phyloP scores from a whole-genome alignment of 2,329 filamentous ascomycete genomes.

The Fusarium multiceps region DNA sequence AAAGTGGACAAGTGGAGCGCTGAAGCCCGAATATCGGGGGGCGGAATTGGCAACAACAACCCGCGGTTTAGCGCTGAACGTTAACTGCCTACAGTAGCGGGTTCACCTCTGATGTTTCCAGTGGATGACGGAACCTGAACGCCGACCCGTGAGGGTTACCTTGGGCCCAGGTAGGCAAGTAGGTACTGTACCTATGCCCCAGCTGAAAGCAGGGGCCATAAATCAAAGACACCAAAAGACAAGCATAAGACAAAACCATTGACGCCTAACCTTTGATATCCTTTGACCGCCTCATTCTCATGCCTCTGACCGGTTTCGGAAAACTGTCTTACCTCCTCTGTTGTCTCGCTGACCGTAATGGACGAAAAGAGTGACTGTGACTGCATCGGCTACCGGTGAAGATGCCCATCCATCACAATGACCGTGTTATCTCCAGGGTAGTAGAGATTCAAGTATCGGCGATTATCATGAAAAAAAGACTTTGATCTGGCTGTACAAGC shows the following conservation, averaged over 20 bases:
- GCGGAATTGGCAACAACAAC: background rate
- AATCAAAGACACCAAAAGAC: slow-evolving; percentile 13
- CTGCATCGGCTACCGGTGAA: background rate
- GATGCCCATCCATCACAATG: background rate
- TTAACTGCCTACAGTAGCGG: slow-evolving; percentile 12
- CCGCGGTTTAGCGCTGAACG: slow-evolving; percentile 5
- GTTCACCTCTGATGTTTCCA: slow-evolving; percentile 12
- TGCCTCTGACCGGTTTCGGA: slow-evolving; percentile 30
- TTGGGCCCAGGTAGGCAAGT: background rate
- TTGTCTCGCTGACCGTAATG: slow-evolving; percentile 1
- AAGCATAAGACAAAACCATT: slow-evolving; percentile 3
- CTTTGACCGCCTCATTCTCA: slow-evolving; percentile 28
- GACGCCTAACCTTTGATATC: slow-evolving; percentile 5
- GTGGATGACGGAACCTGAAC: slow-evolving; percentile 17
- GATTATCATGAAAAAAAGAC: background rate
- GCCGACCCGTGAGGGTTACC: slow-evolving; percentile 2
- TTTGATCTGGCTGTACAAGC: background rate
- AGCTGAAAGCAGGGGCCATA: slow-evolving; percentile 32
- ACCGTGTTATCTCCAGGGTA: slow-evolving; percentile 19
- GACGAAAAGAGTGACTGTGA: background rate
- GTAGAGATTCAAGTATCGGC: background rate
- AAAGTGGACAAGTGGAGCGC: slow-evolving; percentile 18
- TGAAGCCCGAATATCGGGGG: slow-evolving; percentile 30
- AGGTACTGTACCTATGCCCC: background rate
- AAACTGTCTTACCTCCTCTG: slow-evolving; percentile 18